These are phyloP conservation scores for Blastocystis sp. DNA, from an alignment of 352 stramenopile genomes.

Conservation along the genomic window DNA sequence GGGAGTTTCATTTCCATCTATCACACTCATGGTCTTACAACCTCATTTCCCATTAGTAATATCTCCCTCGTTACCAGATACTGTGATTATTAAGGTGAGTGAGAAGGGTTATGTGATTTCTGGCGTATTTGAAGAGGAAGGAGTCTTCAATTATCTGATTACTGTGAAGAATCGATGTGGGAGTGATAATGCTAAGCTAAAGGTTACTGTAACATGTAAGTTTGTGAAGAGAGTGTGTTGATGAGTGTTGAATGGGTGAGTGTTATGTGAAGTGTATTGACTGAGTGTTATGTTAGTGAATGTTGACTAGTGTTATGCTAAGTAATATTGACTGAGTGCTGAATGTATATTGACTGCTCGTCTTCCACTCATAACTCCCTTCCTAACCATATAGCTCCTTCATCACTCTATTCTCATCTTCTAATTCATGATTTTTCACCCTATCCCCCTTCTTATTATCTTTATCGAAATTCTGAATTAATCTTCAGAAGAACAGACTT, in stretches of 20 bases:
- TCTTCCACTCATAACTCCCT: too few species aligned
- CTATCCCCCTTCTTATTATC: not conserved
- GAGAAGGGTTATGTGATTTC: not conserved
- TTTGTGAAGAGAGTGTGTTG: too few species aligned
- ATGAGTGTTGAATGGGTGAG: too few species aligned
- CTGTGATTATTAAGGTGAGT: not conserved
- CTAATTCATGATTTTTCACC: too few species aligned
- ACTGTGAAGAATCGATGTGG: slow-evolving; percentile 14
- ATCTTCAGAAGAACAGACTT: not conserved
- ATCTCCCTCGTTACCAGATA: not conserved
- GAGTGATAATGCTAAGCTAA: not conserved
- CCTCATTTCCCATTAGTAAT: slow-evolving; percentile 41
- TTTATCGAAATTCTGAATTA: not conserved
- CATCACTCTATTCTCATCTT: too few species aligned
- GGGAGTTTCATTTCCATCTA: slow-evolving; percentile 3
- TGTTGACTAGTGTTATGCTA: too few species aligned
- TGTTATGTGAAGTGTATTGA: too few species aligned
- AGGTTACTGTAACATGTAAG: not conserved
- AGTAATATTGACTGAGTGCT: too few species aligned
- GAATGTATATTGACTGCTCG: too few species aligned
- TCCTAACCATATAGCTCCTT: too few species aligned
- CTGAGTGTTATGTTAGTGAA: too few species aligned
- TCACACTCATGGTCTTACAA: not conserved
- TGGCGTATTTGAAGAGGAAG: not conserved
- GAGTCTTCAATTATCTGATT: not conserved